A percentile compares a stretch with the other conserved stretches of the same genome.
Evolutionary conservation across 495 filamentous ascomycete genomes (phyloP).

Genomic region (Neurospora discreta): DNA sequence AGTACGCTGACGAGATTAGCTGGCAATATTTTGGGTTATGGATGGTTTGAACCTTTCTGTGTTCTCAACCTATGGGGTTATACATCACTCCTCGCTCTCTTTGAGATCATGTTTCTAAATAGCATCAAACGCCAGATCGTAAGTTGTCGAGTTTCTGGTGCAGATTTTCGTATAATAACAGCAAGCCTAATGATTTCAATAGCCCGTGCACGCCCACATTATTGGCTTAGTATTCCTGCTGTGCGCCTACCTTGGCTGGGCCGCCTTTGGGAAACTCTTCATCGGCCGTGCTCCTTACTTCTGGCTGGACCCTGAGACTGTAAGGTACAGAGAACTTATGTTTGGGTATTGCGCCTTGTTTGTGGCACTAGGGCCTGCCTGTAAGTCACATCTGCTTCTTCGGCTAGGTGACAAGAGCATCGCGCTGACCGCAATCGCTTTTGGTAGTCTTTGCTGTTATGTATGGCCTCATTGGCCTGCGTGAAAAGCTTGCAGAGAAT

Average conservation of each 20-base stretch:
- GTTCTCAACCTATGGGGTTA: conserved; percentile 33
- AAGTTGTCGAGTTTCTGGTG: conserved; percentile 3
- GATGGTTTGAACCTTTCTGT: conserved; percentile 29
- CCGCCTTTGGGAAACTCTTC: conserved; percentile 31
- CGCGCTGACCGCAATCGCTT: not conserved
- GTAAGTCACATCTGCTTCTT: conserved; percentile 17
- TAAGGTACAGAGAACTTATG: conserved; percentile 23
- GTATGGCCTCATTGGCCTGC: conserved; percentile 33
- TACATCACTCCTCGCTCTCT: conserved; percentile 29
- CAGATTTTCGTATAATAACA: not conserved
- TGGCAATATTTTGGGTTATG: conserved; percentile 20
- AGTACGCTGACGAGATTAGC: not conserved
- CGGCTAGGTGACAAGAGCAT: not conserved
- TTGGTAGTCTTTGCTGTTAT: conserved; percentile 29
- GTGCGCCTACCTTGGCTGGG: conserved; percentile 36
- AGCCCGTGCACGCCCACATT: conserved; percentile 30
- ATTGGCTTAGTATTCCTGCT: conserved; percentile 25
- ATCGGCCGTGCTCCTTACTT: conserved; percentile 37
- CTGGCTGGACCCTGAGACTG: conserved; percentile 33
- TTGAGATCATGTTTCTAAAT: conserved; percentile 37
- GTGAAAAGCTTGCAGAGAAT: conserved; percentile 26
- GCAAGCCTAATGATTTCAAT: not conserved
- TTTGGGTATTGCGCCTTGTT: conserved; percentile 26
- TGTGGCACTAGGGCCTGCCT: conserved; percentile 17
- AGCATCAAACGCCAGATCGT: conserved; percentile 39